These are phyloP conservation scores for Pisolithus orientalis DNA, from an alignment of 768 basidiomycete genomes.

Conservation along the genomic window DNA sequence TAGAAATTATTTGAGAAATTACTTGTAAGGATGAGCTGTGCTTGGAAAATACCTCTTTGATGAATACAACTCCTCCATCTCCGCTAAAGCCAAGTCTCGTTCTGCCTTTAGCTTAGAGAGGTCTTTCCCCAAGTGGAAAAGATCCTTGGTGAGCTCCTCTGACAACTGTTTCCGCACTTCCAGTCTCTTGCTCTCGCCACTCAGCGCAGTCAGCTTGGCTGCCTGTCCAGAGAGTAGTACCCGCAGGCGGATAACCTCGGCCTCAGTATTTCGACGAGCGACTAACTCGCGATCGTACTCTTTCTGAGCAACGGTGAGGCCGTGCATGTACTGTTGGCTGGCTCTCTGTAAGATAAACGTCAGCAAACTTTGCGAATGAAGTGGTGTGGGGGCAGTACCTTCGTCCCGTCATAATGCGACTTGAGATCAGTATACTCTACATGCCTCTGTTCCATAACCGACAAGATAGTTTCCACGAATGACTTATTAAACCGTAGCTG, in stretches of 20 bases:
- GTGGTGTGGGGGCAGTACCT: constrained; percentile 43
- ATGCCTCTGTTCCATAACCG: constrained; percentile 58
- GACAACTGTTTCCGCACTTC: constrained; percentile 76
- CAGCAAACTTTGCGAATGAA: neutral
- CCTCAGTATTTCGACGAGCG: constrained; percentile 84
- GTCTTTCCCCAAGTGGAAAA: constrained; percentile 77
- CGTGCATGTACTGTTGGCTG: constrained; percentile 88
- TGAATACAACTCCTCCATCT: constrained; percentile 84
- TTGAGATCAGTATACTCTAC: constrained; percentile 60
- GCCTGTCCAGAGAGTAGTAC: constrained; percentile 87
- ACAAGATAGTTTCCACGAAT: constrained; percentile 65
- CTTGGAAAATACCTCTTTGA: constrained; percentile 53
- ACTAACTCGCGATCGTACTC: constrained; percentile 93
- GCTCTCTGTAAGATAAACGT: constrained; percentile 52
- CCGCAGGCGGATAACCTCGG: constrained; percentile 81
- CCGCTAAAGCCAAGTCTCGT: constrained; percentile 86
- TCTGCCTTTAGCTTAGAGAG: constrained; percentile 84
- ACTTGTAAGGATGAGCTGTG: constrained; percentile 11
- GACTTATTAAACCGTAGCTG: constrained; percentile 68
- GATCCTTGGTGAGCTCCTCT: constrained; percentile 68
- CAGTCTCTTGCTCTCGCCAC: constrained; percentile 68
- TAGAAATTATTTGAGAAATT: constrained; percentile 12
- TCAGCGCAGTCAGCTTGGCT: constrained; percentile 77
- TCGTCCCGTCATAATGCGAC: constrained; percentile 75
- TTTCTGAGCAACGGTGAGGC: constrained; percentile 85